These are phyloP conservation scores for Wallemia mellicola DNA, from an alignment of 1,284 basidiomycete genomes.

Conservation along the genomic window DNA sequence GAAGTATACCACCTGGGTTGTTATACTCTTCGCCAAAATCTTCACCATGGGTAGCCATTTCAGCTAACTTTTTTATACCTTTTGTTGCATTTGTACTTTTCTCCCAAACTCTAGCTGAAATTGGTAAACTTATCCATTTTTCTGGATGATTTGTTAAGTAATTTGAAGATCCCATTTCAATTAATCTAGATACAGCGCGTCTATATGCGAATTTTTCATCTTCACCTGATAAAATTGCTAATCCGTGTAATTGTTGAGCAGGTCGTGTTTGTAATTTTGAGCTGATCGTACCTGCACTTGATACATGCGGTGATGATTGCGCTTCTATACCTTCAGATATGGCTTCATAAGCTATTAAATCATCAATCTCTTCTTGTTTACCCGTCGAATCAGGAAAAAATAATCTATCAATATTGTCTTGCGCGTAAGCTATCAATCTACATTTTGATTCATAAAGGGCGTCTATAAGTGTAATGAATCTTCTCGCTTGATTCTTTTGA, in stretches of 20 bases:
- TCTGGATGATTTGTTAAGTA: slow-evolving; percentile 4
- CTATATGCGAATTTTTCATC: slow-evolving; percentile 8
- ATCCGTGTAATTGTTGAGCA: slow-evolving; percentile 9
- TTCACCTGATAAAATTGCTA: slow-evolving; percentile 15
- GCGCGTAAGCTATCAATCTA: slow-evolving; percentile 8
- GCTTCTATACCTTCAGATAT: slow-evolving; percentile 2
- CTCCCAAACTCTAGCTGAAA: not conserved
- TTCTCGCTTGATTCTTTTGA: slow-evolving; percentile 16
- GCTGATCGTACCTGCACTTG: not conserved
- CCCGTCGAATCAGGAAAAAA: not conserved
- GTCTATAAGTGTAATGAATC: slow-evolving; percentile 16
- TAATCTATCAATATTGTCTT: not conserved
- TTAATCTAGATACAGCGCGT: slow-evolving; percentile 14
- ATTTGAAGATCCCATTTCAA: slow-evolving; percentile 12
- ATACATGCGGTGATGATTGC: not conserved
- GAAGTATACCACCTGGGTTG: not conserved
- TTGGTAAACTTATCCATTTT: not conserved
- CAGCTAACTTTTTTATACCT: not conserved
- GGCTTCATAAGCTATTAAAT: slow-evolving; percentile 6
- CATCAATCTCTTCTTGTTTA: slow-evolving; percentile 6
- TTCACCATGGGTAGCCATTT: not conserved
- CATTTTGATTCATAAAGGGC: slow-evolving; percentile 13
- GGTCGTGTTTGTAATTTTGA: slow-evolving; percentile 7
- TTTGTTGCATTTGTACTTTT: not conserved
- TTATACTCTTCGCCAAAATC: not conserved